phyloP scores from a whole-genome alignment of 1,139 yeast species.

The Taphrina confusa region DNA sequence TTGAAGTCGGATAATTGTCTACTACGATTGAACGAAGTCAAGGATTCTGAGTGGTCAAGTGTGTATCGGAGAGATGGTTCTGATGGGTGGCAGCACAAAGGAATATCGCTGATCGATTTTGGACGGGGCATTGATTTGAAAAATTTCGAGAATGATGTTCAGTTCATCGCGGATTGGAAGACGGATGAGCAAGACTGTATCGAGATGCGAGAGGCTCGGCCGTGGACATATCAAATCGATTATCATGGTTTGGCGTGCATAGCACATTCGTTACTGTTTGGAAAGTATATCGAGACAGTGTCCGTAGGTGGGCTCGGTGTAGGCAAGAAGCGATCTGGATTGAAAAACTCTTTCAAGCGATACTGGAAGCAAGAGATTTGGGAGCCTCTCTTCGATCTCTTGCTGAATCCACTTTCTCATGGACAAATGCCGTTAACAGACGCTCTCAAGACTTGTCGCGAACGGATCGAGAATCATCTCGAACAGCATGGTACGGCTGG shows the following conservation, averaged over 20 bases:
- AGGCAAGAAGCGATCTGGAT: slow-evolving; percentile 45
- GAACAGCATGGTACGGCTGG: slow-evolving; percentile 42
- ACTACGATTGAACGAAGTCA: slow-evolving; percentile 56
- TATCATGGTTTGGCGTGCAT: slow-evolving; percentile 81
- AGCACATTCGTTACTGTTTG: slow-evolving; percentile 66
- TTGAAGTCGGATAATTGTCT: slow-evolving; percentile 84
- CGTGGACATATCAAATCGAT: slow-evolving; percentile 84
- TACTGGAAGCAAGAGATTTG: slow-evolving; percentile 79
- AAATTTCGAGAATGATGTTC: slow-evolving; percentile 54
- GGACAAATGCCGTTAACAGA: slow-evolving; percentile 50
- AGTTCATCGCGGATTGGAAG: slow-evolving; percentile 64
- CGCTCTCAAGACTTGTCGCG: slow-evolving; percentile 49
- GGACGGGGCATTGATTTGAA: slow-evolving; percentile 77
- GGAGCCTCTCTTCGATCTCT: slow-evolving; percentile 63
- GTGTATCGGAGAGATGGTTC: slow-evolving; percentile 48
- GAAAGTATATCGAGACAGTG: slow-evolving; percentile 58
- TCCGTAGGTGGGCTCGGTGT: slow-evolving; percentile 31
- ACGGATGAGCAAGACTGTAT: slow-evolving; percentile 75
- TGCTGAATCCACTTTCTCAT: slow-evolving; percentile 59
- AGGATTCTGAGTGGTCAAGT: slow-evolving; percentile 41
- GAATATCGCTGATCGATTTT: slow-evolving; percentile 73
- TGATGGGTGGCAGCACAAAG: slow-evolving; percentile 57
- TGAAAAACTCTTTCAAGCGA: slow-evolving; percentile 59
- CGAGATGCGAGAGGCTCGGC: slow-evolving; percentile 61
- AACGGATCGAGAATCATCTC: slow-evolving; percentile 53